Percentiles rank a stretch among this genome's conserved stretches.
phyloP scores from a whole-genome alignment of 768 basidiomycete genomes.

The Leccinum ochraceum region DNA sequence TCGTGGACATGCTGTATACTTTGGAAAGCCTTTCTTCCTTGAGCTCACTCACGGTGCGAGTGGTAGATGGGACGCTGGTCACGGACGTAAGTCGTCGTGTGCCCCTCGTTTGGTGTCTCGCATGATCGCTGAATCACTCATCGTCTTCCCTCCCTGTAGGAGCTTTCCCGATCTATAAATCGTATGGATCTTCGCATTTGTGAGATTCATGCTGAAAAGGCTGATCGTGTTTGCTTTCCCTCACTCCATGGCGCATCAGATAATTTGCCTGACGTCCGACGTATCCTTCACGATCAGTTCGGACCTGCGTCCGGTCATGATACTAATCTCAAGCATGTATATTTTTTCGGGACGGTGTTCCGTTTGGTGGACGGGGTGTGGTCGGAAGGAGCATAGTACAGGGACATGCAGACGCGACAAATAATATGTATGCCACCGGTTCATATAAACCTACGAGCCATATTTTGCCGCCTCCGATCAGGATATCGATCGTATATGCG shows the following conservation, averaged over 20 bases:
- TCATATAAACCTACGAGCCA: too few relatives aligned
- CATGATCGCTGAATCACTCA: background rate
- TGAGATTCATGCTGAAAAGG: background rate
- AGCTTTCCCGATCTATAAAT: background rate
- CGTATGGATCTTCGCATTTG: background rate
- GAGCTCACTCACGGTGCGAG: background rate
- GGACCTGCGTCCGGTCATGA: background rate
- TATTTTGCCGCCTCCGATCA: too few relatives aligned
- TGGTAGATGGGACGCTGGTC: background rate
- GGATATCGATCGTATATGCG: too few relatives aligned
- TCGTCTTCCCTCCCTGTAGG: background rate
- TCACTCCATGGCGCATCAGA: background rate
- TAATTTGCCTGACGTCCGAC: background rate
- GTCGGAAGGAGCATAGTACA: background rate
- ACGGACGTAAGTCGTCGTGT: background rate
- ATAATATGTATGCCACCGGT: too few relatives aligned
- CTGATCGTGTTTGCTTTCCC: background rate
- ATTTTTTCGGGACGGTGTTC: background rate
- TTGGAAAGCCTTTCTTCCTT: background rate
- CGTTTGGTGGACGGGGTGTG: conserved; percentile 12
- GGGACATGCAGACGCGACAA: too few relatives aligned
- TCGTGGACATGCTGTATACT: background rate
- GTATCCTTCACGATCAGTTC: conserved; percentile 1
- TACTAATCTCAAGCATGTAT: background rate
- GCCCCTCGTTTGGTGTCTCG: background rate